Evolutionary conservation across 2,329 filamentous ascomycete species (phyloP).

Genomic region (Ophiostoma angusticollis): DNA sequence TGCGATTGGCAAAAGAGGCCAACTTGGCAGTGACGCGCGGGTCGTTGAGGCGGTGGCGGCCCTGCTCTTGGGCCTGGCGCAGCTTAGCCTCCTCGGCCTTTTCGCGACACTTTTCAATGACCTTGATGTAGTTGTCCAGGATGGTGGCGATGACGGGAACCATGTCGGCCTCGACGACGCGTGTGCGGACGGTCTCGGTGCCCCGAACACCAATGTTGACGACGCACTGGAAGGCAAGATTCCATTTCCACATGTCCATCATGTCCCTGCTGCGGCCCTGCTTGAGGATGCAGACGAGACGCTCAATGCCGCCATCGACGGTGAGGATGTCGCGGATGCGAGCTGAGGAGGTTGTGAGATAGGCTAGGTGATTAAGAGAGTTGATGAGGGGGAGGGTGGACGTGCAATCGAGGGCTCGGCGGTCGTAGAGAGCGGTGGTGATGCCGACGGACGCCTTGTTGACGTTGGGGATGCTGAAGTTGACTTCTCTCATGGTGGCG

Average conservation of each 20-base stretch:
- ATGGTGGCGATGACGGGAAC: constrained; percentile 97
- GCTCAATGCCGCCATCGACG: constrained; percentile 95
- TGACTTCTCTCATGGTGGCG: constrained; percentile 82
- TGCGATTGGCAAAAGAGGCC: constrained; percentile 39
- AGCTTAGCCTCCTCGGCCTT: constrained; percentile 73
- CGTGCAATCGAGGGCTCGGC: constrained; percentile 92
- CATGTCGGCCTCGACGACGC: constrained; percentile 97
- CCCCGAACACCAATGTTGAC: constrained; percentile 97
- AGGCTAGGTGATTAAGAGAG: constrained; percentile 95
- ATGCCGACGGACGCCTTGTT: constrained; percentile 95
- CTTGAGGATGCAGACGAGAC: constrained; percentile 94
- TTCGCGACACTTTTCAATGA: constrained; percentile 82
- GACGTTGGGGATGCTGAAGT: constrained; percentile 98
- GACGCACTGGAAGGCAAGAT: constrained; percentile 94
- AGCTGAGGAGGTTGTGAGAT: constrained; percentile 93
- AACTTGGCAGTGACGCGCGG: constrained; percentile 36
- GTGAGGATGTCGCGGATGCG: constrained; percentile 96
- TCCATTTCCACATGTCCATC: constrained; percentile 99
- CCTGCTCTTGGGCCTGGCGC: constrained; percentile 45
- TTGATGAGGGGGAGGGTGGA: constrained; percentile 96
- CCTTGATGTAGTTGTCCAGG: constrained; percentile 94
- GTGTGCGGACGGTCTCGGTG: constrained; percentile 83
- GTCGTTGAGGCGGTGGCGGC: constrained; percentile 37
- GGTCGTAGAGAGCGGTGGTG: constrained; percentile 95
- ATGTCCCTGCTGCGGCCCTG: constrained; percentile 93